Percentiles rank a stretch among this genome's conserved stretches.
These are phyloP conservation scores for Xylaria sp. DNA, from an alignment of 2,329 filamentous ascomycete genomes.

Conservation along the genomic window DNA sequence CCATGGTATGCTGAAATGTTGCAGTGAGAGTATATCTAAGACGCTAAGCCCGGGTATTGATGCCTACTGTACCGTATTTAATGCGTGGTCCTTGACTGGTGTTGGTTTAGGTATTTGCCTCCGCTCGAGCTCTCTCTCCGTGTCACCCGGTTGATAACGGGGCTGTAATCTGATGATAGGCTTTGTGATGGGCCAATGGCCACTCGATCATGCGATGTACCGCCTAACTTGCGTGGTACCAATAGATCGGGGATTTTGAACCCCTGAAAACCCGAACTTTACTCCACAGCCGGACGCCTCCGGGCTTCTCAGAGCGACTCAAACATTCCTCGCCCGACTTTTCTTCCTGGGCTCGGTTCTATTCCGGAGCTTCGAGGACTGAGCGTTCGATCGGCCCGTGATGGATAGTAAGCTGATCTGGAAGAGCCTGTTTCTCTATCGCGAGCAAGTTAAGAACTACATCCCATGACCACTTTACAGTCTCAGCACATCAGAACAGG, in stretches of 20 bases:
- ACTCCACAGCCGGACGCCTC: conserved; percentile 11
- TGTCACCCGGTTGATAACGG: conserved; percentile 8
- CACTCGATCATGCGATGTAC: conserved; percentile 22
- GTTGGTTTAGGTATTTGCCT: conserved; percentile 7
- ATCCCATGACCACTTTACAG: not conserved
- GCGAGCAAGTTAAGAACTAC: not conserved
- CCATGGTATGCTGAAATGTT: conserved; percentile 17
- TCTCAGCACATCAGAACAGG: not conserved
- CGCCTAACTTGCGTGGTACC: conserved; percentile 15
- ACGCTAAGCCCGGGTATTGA: not conserved
- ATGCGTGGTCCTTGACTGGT: not conserved
- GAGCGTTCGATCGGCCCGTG: conserved; percentile 3
- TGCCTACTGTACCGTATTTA: conserved; percentile 4
- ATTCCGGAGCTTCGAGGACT: not conserved
- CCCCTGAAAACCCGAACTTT: conserved; percentile 12
- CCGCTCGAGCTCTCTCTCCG: not conserved
- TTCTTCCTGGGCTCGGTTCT: not conserved
- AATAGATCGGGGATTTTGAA: conserved; percentile 9
- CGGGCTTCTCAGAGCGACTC: not conserved
- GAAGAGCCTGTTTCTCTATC: not conserved
- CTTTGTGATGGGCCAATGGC: conserved; percentile 23
- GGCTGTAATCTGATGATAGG: conserved; percentile 21
- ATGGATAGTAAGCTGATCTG: not conserved
- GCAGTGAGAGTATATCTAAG: not conserved
- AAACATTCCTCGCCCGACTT: not conserved